Percentiles rank a stretch among this genome's conserved stretches.
Evolutionary conservation across 257 asterid genomes (phyloP).

Genomic region (Petrea volubilis): DNA sequence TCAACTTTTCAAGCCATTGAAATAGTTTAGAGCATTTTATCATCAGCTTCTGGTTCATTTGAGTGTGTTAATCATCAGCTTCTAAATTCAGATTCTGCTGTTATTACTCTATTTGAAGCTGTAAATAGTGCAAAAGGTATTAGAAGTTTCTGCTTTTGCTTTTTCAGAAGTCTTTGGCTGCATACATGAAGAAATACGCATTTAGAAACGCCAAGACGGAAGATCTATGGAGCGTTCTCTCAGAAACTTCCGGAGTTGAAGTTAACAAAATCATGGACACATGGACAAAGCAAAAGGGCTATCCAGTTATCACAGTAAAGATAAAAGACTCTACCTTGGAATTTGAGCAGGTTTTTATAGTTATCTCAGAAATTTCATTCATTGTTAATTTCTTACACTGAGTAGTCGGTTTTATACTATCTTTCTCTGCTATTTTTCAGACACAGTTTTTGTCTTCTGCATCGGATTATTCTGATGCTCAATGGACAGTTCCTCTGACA

Average conservation of each 20-base stretch:
- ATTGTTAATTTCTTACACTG: neutral
- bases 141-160: neutral
- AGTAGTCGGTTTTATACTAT: neutral
- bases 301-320: constrained; percentile 40
- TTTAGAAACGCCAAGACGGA: constrained; percentile 44
- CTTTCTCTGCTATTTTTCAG: constrained; percentile 21
- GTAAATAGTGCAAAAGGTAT: too few species aligned
- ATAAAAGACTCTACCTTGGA: constrained; percentile 28
- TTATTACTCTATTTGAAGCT: too few species aligned
- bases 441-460: constrained; percentile 34
- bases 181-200: constrained; percentile 41
- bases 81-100: too few species aligned
- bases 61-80: too few species aligned
- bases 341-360: constrained; percentile 37
- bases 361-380: neutral
- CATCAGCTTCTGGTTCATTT: too few species aligned
- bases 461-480: constrained; percentile 26
- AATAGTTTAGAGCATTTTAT: too few species aligned
- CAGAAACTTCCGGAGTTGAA: constrained; percentile 40
- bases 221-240: constrained; percentile 44
- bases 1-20: too few species aligned
- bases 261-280: constrained; percentile 36
- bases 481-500: constrained; percentile 48
- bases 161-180: constrained; percentile 38
- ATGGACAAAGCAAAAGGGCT: constrained; percentile 52